Percentiles rank a stretch among this genome's conserved stretches.
phyloP scores from a whole-genome alignment of 2,329 filamentous ascomycete species.

The Alternaria ventricosa region DNA sequence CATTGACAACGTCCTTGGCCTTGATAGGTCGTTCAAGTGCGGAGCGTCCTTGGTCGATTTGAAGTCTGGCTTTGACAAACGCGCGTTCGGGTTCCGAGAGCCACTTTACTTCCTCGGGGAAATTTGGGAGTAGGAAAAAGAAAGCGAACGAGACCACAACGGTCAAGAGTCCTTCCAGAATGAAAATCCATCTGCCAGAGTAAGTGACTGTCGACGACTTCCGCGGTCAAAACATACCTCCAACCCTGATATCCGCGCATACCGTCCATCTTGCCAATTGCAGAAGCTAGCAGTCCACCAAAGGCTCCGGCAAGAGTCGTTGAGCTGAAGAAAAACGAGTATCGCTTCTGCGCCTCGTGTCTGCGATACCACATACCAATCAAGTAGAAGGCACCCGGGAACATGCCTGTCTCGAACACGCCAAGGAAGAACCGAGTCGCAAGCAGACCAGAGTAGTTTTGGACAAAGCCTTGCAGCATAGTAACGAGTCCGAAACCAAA shows the following conservation, averaged over 20 bases:
- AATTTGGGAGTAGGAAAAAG: constrained; percentile 58
- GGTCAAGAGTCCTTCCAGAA: constrained; percentile 65
- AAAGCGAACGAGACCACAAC: constrained; percentile 53
- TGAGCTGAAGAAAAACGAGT: constrained; percentile 90
- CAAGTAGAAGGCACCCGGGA: constrained; percentile 66
- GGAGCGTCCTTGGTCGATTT: constrained; percentile 56
- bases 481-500: constrained; percentile 73
- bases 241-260: constrained; percentile 72
- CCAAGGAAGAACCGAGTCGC: constrained; percentile 84
- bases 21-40: constrained; percentile 55
- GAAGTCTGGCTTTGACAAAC: constrained; percentile 56
- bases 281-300: constrained; percentile 82
- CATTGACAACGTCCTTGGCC: constrained; percentile 50
- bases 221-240: constrained; percentile 51
- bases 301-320: constrained; percentile 84
- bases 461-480: constrained; percentile 76
- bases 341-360: constrained; percentile 86
- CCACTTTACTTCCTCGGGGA: constrained; percentile 59
- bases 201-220: background rate
- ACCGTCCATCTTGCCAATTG: constrained; percentile 86
- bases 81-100: constrained; percentile 54
- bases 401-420: constrained; percentile 61
- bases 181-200: constrained; percentile 71
- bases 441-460: constrained; percentile 78
- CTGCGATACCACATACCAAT: constrained; percentile 91